Conservation (phyloP, 495 filamentous ascomycete species). For the Rostrohypoxylon terebratum region DNA sequence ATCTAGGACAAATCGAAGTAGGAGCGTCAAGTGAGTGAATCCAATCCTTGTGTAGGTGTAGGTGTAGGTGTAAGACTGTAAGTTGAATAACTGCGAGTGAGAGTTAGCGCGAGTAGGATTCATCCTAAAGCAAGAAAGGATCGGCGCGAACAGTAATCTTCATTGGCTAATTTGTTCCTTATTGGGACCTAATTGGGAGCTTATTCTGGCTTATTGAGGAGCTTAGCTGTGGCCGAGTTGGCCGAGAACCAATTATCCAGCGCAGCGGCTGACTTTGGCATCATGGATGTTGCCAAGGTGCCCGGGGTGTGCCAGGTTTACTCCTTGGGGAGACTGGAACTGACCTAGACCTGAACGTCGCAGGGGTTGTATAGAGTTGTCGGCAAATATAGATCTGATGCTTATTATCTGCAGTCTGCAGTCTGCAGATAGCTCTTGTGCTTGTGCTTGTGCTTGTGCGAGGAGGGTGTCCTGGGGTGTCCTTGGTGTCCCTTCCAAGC, state of each 20-base stretch:
- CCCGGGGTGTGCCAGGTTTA: neutral
- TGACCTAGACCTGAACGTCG: conserved; percentile 1
- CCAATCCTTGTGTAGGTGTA: conserved; percentile 10
- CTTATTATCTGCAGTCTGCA: conserved; percentile 25
- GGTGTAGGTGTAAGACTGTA: conserved; percentile 19
- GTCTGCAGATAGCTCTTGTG: neutral
- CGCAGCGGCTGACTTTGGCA: conserved; percentile 30
- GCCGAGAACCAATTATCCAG: too few relatives aligned
- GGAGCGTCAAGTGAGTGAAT: conserved; percentile 13
- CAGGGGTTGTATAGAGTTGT: conserved; percentile 27
- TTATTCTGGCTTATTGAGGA: too few relatives aligned
- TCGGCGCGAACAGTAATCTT: conserved; percentile 19
- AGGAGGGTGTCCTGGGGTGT: neutral
- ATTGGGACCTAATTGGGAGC: too few relatives aligned
- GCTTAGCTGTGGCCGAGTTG: conserved; percentile 13
- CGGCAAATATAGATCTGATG: conserved; percentile 42
- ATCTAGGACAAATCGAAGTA: neutral
- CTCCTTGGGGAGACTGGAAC: conserved; percentile 4
- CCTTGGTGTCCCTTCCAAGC: too few relatives aligned
- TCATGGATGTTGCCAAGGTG: too few relatives aligned
- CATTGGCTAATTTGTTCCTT: conserved; percentile 27
- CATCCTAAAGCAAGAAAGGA: conserved; percentile 28
- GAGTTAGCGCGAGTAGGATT: conserved; percentile 37
- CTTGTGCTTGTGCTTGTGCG: neutral
- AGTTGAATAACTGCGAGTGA: conserved; percentile 15